Conservation (phyloP, 2,329 filamentous ascomycete species). For the Cryphonectria radicalis region DNA sequence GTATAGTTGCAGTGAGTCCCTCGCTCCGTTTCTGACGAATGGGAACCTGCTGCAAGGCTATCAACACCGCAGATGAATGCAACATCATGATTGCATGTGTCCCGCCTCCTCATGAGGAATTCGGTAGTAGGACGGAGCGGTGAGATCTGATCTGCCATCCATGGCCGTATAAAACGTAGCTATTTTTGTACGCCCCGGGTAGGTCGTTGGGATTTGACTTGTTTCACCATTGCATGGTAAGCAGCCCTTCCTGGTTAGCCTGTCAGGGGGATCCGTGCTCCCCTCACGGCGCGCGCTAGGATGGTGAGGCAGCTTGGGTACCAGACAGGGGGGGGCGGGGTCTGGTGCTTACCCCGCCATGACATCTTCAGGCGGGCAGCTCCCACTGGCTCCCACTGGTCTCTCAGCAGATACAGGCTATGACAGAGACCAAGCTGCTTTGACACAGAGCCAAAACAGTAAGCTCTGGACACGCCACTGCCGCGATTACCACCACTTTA, state of each 20-base stretch:
- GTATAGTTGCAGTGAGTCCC: neutral
- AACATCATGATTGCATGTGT: neutral
- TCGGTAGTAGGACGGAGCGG: neutral
- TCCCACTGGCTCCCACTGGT: neutral
- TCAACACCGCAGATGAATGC: neutral
- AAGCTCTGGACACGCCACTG: conserved; percentile 11
- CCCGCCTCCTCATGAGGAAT: neutral
- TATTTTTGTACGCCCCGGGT: neutral
- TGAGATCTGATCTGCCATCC: neutral
- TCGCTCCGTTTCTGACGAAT: neutral
- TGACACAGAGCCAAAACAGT: conserved; percentile 24
- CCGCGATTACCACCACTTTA: conserved; percentile 1
- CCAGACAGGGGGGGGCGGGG: conserved; percentile 1
- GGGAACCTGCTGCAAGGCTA: too few relatives aligned
- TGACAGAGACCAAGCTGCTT: conserved; percentile 28
- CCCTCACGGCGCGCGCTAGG: neutral
- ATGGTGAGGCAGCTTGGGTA: conserved; percentile 15
- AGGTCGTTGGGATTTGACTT: conserved; percentile 1
- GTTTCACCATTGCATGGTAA: neutral
- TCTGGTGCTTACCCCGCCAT: conserved; percentile 28
- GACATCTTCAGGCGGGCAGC: conserved; percentile 25
- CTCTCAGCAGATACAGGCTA: conserved; percentile 1
- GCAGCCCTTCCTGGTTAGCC: neutral
- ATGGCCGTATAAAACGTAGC: too few relatives aligned
- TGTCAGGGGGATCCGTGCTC: neutral